phyloP scores from a whole-genome alignment of 2,329 filamentous ascomycete species.

The Chaetothyriales sp. region DNA sequence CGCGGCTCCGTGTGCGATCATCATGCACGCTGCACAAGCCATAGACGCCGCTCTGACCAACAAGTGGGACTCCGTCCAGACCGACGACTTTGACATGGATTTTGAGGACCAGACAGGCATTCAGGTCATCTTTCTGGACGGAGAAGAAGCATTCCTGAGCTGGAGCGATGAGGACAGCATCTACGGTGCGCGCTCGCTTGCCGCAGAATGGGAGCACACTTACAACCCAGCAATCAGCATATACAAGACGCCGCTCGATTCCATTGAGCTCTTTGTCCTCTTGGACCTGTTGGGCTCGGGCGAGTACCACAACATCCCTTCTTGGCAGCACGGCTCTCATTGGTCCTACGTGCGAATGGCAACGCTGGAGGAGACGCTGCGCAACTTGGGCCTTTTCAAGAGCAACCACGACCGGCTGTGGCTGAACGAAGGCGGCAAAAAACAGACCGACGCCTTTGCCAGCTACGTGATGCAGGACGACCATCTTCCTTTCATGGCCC shows the following conservation, averaged over 20 bases:
- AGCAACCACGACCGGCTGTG: constrained; percentile 33
- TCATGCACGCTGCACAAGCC: constrained; percentile 71
- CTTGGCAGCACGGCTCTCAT: constrained; percentile 79
- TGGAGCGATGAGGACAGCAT: constrained; percentile 77
- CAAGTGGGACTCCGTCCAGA: constrained; percentile 66
- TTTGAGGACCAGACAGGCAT: constrained; percentile 69
- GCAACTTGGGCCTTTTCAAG: constrained; percentile 52
- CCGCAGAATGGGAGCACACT: constrained; percentile 63
- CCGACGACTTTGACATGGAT: constrained; percentile 29
- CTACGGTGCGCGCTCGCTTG: constrained; percentile 74
- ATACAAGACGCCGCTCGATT: constrained; percentile 58
- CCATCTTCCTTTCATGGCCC: constrained; percentile 75
- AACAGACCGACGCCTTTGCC: constrained; percentile 32
- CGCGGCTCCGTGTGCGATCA: constrained; percentile 84
- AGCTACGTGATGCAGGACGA: constrained; percentile 60
- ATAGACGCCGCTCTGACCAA: constrained; percentile 65
- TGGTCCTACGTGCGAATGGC: constrained; percentile 81
- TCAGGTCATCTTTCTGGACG: constrained; percentile 81
- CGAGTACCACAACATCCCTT: constrained; percentile 56
- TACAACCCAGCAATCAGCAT: constrained; percentile 58
- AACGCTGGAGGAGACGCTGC: constrained; percentile 58
- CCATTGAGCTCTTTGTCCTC: constrained; percentile 81
- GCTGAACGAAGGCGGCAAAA: constrained; percentile 18
- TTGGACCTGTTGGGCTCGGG: constrained; percentile 67
- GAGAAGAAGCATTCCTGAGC: constrained; percentile 74